Conservation (phyloP, 345 rosid genomes). For the Dipteronia dyeriana region DNA sequence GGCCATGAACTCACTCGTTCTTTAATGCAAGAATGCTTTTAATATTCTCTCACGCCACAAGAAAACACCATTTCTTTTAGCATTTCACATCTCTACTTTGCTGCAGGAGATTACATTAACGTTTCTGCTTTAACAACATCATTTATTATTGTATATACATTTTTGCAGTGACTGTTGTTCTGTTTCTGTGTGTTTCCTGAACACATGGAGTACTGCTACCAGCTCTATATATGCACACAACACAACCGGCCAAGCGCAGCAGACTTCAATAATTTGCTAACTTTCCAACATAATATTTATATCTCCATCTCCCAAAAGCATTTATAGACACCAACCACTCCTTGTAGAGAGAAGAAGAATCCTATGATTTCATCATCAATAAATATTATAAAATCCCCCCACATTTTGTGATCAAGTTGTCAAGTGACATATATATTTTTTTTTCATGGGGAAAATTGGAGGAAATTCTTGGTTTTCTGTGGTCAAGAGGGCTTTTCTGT, state of each 20-base stretch:
- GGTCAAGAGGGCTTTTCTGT: conserved; percentile 69
- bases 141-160: conserved; percentile 1
- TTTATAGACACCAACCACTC: conserved; percentile 37
- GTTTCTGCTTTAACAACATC: not conserved
- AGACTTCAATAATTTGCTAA: not conserved
- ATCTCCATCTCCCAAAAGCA: conserved; percentile 21
- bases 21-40: conserved; percentile 19
- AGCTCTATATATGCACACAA: not conserved
- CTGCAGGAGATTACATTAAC: conserved; percentile 3
- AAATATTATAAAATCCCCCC: not conserved
- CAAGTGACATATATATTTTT: not conserved
- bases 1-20: conserved; percentile 15
- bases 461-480: conserved; percentile 77
- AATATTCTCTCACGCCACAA: conserved; percentile 29
- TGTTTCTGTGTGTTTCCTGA: conserved; percentile 18
- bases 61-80: conserved; percentile 29
- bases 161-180: not conserved
- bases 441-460: conserved; percentile 52
- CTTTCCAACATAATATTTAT: conserved; percentile 26
- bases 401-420: not conserved
- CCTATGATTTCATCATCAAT: not conserved
- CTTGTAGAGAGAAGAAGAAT: not conserved
- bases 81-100: not conserved
- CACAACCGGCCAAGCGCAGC: conserved; percentile 6
- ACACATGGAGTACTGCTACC: conserved; percentile 30